A percentile compares a stretch with the other conserved stretches of the same genome.
Evolutionary conservation across 148 eudicot species (phyloP).

Genomic region (Vaccinium macrocarpon): DNA sequence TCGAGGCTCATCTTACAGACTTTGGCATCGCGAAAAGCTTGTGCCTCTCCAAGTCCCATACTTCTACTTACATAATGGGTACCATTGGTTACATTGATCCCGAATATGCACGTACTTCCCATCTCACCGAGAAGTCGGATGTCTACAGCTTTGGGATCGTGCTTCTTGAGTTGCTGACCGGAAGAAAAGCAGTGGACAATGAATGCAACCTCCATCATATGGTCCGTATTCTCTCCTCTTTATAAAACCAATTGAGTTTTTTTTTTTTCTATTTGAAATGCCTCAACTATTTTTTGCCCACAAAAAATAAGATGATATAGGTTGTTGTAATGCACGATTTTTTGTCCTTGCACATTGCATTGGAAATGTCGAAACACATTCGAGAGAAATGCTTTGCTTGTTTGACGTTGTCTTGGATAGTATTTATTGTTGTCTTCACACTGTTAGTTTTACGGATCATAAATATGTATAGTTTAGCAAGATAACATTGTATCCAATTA

Average conservation of each 20-base stretch:
- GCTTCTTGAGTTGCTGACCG: slow-evolving; percentile 85
- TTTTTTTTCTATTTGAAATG: not conserved
- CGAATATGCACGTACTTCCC: slow-evolving; percentile 95
- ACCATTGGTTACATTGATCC: slow-evolving; percentile 98
- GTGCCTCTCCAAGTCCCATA: slow-evolving; percentile 71
- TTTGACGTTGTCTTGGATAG: not conserved
- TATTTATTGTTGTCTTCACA: not conserved
- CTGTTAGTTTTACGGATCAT: not conserved
- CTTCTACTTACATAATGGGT: slow-evolving; percentile 95
- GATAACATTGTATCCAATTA: not conserved
- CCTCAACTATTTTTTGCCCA: not conserved
- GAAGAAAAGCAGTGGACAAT: slow-evolving; percentile 90
- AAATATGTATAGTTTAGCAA: not conserved
- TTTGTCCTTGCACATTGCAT: not conserved
- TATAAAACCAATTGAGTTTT: not conserved
- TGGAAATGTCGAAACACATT: not conserved
- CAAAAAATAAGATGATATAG: not conserved
- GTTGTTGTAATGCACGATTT: not conserved
- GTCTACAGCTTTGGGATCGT: slow-evolving; percentile 96
- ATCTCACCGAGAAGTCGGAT: slow-evolving; percentile 97
- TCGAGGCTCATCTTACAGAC: slow-evolving; percentile 92
- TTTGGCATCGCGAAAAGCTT: slow-evolving; percentile 94
- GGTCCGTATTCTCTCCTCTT: slow-evolving; percentile 44
- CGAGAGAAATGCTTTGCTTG: not conserved
- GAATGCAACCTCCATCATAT: slow-evolving; percentile 95